Percentiles rank a stretch among this genome's conserved stretches.
These are phyloP conservation scores for Pythium inflatum DNA, from an alignment of 352 stramenopile species.

Conservation along the genomic window DNA sequence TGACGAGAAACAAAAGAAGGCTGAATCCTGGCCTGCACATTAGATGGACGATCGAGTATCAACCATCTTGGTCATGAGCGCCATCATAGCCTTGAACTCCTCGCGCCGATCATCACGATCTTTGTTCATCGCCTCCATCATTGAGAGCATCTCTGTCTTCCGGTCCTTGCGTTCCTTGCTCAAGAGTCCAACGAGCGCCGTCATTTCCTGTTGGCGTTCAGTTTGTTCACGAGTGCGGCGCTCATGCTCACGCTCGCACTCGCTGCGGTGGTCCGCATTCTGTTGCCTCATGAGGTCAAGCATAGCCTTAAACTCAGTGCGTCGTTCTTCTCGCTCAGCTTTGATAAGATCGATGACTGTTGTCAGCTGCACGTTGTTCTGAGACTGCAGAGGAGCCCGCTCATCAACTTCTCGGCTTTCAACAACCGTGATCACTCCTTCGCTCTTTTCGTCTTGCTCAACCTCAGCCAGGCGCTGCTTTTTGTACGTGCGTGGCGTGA, in stretches of 20 bases:
- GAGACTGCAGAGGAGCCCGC: too few species aligned
- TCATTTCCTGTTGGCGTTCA: slow-evolving; percentile 16
- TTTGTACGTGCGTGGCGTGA: slow-evolving; percentile 25
- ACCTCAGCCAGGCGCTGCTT: not conserved
- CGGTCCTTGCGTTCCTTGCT: slow-evolving; percentile 20
- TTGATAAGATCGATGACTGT: slow-evolving; percentile 3
- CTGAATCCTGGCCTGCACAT: not conserved
- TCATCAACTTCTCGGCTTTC: too few species aligned
- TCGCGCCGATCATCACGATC: slow-evolving; percentile 20
- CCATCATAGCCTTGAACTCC: slow-evolving; percentile 25
- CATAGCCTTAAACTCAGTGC: slow-evolving; percentile 16
- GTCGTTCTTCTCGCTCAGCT: slow-evolving; percentile 12
- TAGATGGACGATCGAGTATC: not conserved
- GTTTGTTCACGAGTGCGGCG: slow-evolving; percentile 14
- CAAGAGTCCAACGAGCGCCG: slow-evolving; percentile 10
- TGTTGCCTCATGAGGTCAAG: slow-evolving; percentile 24
- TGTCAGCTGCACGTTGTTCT: not conserved
- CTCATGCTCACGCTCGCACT: slow-evolving; percentile 21
- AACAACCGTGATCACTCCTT: too few species aligned
- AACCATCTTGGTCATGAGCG: slow-evolving; percentile 13
- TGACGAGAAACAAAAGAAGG: not conserved
- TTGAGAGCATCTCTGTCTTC: slow-evolving; percentile 8
- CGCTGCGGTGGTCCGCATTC: slow-evolving; percentile 11
- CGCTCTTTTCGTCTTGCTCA: slow-evolving; percentile 3
- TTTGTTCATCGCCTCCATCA: slow-evolving; percentile 18